Base-by-base conservation (phyloP, 2,329 filamentous ascomycete genomes). In the Blumeriella jaapii region DNA sequence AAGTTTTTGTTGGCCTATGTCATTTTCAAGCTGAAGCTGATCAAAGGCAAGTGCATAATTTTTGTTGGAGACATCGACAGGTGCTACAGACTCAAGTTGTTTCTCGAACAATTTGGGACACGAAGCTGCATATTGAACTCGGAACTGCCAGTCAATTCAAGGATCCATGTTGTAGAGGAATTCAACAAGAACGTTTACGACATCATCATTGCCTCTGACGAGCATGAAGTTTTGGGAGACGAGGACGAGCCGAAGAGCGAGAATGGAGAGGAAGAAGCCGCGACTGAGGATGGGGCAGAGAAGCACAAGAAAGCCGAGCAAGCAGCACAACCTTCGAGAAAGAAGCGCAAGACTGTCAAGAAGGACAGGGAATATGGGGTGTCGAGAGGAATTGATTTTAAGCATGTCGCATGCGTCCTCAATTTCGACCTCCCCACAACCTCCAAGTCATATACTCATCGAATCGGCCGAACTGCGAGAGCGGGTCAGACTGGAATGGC, bases 101-200 rank as follows among this genome's bases (percentile, higher is more conserved):
- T 91, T 55, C 72, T 98, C 34, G 91, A 98, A 59, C 91, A 98
- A 55, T 98, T 98, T 54, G 87, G 86, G 29, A 89, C 95, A 55
- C 81, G 85, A 56, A 89, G 83, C 52, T 93, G 84, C 59, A 83
- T 95, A 17, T 64, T 98, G 25, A 98, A 98, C 61, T 91, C 85
- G 1, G 89, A 98, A 55, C 62, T 98, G 22, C 91, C 91, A 0
- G 78, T 96, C 46, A 95, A 95, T 53, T 91, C 83, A 1, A 71
- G 91, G 40, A 76, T 95, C 24, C 89, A 98, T 55, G 86, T 94
- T 2, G 89, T 98, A 2, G 82, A 96, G 51, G 86, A 96, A 57
- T 98, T 98, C 62, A 98, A 96, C 64, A 82, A 83, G 60, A 83
- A 84, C 34, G 78, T 96, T 5, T 98, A 98, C 67, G 89, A 98